A percentile compares a stretch with the other conserved stretches of the same genome.
phyloP scores from a whole-genome alignment of 108 stramenopile genomes.

The Skeletonema menzelii region DNA sequence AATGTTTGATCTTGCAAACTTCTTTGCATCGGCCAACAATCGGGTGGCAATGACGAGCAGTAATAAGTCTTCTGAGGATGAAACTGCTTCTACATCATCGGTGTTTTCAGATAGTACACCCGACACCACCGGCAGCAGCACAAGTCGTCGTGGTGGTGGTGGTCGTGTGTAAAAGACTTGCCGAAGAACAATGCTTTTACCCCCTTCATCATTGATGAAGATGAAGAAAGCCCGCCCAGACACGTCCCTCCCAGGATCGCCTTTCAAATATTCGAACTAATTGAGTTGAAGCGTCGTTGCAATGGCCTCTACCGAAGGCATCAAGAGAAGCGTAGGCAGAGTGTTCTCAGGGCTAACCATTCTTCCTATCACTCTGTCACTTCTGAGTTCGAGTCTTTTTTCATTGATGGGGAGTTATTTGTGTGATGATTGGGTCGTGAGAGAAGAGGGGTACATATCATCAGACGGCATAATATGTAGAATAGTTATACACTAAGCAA shows the following conservation, averaged over 20 bases:
- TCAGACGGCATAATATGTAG: too few relatives aligned
- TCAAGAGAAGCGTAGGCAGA: not conserved
- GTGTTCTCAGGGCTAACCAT: not conserved
- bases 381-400: not conserved
- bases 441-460: not conserved
- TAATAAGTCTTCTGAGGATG: not conserved
- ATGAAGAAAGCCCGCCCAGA: not conserved
- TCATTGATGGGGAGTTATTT: not conserved
- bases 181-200: not conserved
- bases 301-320: constrained; percentile 14
- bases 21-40: not conserved
- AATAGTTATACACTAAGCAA: not conserved
- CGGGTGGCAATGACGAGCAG: not conserved
- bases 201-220: not conserved
- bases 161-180: not conserved
- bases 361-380: not conserved
- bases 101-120: not conserved
- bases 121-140: not conserved
- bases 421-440: not conserved
- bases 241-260: not conserved
- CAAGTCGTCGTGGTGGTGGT: too few relatives aligned
- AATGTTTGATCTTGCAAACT: constrained; percentile 2
- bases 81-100: not conserved
- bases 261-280: constrained; percentile 1
- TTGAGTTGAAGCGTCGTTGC: too few relatives aligned